Percentiles rank a stretch among this genome's conserved stretches.
These are phyloP conservation scores for Lodderomyces orthopsilosis DNA, from an alignment of 1,139 yeast species.

Conservation along the genomic window DNA sequence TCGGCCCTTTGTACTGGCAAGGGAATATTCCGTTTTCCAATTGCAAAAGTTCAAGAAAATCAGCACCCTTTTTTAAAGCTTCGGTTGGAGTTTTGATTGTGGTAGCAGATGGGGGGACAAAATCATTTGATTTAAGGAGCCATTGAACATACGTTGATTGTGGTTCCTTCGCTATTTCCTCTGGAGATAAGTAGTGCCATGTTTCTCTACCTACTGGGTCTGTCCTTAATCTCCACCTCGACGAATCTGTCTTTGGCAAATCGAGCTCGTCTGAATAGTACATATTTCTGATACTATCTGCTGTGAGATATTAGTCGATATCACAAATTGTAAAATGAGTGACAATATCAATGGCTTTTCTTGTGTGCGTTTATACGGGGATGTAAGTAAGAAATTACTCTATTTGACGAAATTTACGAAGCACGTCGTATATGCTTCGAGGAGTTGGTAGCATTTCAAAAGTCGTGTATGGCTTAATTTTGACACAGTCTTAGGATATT, in stretches of 20 bases:
- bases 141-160: slow-evolving; percentile 62
- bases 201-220: slow-evolving; percentile 73
- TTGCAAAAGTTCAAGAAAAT: slow-evolving; percentile 65
- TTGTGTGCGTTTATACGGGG: no score
- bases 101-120: slow-evolving; percentile 38
- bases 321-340: background rate
- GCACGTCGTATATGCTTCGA: no score
- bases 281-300: slow-evolving; percentile 16
- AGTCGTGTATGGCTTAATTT: background rate
- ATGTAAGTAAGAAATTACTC: no score
- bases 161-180: slow-evolving; percentile 43
- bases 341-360: no score
- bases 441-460: background rate
- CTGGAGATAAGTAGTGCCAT: slow-evolving; percentile 62
- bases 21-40: slow-evolving; percentile 86
- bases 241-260: slow-evolving; percentile 63
- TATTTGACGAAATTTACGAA: no score
- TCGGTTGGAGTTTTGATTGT: slow-evolving; percentile 47
- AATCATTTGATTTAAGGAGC: slow-evolving; percentile 45
- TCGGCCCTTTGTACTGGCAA: slow-evolving; percentile 93
- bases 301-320: background rate
- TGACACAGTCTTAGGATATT: no score
- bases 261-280: slow-evolving; percentile 63
- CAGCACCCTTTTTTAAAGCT: slow-evolving; percentile 74
- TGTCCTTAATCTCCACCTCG: slow-evolving; percentile 72